Conservation (phyloP, 352 stramenopile genomes). For the Phytophthora constricta region DNA sequence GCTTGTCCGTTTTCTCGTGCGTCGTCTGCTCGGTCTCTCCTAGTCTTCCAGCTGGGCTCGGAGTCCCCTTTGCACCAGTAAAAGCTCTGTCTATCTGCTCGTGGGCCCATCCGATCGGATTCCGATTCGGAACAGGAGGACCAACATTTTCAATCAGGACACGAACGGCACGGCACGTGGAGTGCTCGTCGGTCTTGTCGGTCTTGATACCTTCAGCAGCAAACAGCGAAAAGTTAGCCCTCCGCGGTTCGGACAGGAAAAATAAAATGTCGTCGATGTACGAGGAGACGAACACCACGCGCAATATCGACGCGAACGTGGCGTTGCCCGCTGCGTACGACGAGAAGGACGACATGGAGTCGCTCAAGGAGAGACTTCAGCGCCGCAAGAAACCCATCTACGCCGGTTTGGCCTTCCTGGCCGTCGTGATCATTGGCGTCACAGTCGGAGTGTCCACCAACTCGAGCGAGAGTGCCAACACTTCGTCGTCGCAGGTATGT, state of each 20-base stretch:
- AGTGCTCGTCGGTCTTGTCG: not conserved
- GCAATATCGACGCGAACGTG: conserved; percentile 39
- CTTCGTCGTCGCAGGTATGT: conserved; percentile 46
- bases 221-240: conserved; percentile 17
- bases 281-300: conserved; percentile 46
- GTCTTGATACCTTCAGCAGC: conserved; percentile 29
- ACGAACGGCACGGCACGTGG: not conserved
- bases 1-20: conserved; percentile 6
- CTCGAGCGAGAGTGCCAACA: conserved; percentile 30
- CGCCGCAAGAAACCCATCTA: conserved; percentile 73
- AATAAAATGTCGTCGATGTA: conserved; percentile 34
- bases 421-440: conserved; percentile 58
- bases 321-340: conserved; percentile 44
- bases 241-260: conserved; percentile 19
- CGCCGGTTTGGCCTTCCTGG: conserved; percentile 59
- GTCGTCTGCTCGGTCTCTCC: conserved; percentile 8
- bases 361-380: conserved; percentile 49
- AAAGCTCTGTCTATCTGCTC: conserved; percentile 6
- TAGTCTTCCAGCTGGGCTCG: not conserved
- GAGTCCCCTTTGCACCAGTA: conserved; percentile 19
- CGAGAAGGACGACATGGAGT: conserved; percentile 63
- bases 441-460: conserved; percentile 36
- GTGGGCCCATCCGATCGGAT: conserved; percentile 19
- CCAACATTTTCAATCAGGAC: conserved; percentile 37
- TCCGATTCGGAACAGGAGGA: too few relatives aligned